Conservation (phyloP, 1,284 basidiomycete genomes). For the Coriolopsis trogii region DNA sequence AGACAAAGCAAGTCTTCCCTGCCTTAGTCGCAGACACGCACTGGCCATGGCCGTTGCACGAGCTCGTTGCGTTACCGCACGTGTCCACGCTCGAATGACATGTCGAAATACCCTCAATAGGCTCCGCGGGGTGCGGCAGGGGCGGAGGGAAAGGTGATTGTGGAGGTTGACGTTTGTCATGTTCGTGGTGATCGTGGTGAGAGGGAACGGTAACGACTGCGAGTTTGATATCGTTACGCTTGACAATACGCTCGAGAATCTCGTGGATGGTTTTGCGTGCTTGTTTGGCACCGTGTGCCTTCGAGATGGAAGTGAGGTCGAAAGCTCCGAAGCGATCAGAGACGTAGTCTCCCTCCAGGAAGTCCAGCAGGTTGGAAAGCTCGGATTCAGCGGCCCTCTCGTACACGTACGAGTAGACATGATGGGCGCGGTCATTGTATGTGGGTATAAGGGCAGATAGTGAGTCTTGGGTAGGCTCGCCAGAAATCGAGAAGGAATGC, state of each 20-base stretch:
- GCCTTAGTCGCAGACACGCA: constrained; percentile 63
- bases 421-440: constrained; percentile 58
- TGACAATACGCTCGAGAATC: constrained; percentile 45
- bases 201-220: constrained; percentile 54
- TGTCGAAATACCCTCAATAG: constrained; percentile 62
- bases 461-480: constrained; percentile 34
- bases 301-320: constrained; percentile 53
- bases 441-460: constrained; percentile 55
- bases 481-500: constrained; percentile 44
- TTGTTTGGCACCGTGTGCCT: no score
- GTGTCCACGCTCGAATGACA: constrained; percentile 59
- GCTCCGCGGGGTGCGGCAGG: constrained; percentile 48
- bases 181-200: constrained; percentile 32
- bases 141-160: constrained; percentile 57
- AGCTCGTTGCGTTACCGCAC: constrained; percentile 63
- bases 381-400: constrained; percentile 28
- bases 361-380: constrained; percentile 44
- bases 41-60: constrained; percentile 71
- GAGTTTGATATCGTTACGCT: constrained; percentile 45
- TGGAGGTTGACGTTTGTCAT: constrained; percentile 42
- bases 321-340: constrained; percentile 60
- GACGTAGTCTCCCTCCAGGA: constrained; percentile 49
- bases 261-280: constrained; percentile 47
- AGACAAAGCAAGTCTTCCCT: constrained; percentile 73
- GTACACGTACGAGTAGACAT: constrained; percentile 58